A percentile compares a stretch with the other conserved stretches of the same genome.
Evolutionary conservation across 257 asterid genomes (phyloP).

Genomic region (Gentiana dahurica): DNA sequence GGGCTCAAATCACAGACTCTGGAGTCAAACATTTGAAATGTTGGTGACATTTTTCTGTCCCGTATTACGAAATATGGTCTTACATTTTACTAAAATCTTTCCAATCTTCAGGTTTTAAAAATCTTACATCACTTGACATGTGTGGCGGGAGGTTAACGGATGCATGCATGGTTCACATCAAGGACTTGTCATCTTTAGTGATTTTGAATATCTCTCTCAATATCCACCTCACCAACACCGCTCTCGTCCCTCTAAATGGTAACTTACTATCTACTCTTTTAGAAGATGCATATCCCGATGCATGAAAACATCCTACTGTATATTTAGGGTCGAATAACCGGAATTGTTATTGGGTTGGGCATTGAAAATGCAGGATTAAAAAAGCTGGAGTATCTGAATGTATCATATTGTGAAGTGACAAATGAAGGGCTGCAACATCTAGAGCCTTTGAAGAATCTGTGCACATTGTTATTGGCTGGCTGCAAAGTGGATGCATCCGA

Average conservation of each 20-base stretch:
- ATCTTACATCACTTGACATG: conserved; percentile 72
- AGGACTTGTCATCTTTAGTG: conserved; percentile 61
- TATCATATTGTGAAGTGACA: conserved; percentile 69
- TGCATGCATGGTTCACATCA: conserved; percentile 80
- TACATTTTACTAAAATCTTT: neutral
- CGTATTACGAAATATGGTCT: neutral
- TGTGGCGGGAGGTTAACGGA: conserved; percentile 93
- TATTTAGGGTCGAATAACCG: neutral
- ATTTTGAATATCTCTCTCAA: conserved; percentile 83
- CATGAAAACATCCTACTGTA: too few relatives aligned
- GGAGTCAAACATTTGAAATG: conserved; percentile 63
- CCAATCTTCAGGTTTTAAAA: conserved; percentile 52
- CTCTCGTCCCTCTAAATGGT: conserved; percentile 84
- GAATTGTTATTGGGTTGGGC: neutral
- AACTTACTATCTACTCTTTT: neutral
- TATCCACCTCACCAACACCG: conserved; percentile 56
- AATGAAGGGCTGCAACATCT: conserved; percentile 62
- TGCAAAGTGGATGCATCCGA: conserved; percentile 75
- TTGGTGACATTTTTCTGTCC: conserved; percentile 6
- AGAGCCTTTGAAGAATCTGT: conserved; percentile 58
- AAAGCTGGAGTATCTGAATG: conserved; percentile 58
- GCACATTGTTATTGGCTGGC: conserved; percentile 63
- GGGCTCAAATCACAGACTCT: conserved; percentile 88
- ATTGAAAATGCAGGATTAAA: conserved; percentile 48
- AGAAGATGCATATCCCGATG: too few relatives aligned